Evolutionary conservation across 2,329 filamentous ascomycete species (phyloP).

Genomic region (Arthrobotrys entomopaga): DNA sequence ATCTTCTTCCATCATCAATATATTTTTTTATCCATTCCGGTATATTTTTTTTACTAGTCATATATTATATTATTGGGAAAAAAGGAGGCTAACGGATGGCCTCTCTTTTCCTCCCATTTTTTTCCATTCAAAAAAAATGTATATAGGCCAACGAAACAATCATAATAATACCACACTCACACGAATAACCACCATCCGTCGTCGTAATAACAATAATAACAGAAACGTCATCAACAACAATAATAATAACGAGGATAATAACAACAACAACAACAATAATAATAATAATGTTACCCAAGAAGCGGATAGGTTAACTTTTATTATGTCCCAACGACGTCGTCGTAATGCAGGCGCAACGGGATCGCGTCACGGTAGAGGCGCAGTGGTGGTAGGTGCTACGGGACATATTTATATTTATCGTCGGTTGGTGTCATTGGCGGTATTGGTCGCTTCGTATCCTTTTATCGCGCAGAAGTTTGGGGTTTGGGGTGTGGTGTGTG

Average conservation of each 20-base stretch:
- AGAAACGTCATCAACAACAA: too few species aligned
- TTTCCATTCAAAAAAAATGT: constrained; percentile 8
- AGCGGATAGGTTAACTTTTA: neutral
- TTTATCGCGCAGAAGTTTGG: constrained; percentile 26
- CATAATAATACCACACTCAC: constrained; percentile 12
- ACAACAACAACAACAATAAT: neutral
- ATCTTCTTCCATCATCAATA: neutral
- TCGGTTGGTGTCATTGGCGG: neutral
- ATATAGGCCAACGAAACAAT: constrained; percentile 33
- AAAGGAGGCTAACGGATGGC: constrained; percentile 30
- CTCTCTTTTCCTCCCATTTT: constrained; percentile 13
- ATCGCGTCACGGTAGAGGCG: neutral
- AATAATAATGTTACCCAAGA: neutral
- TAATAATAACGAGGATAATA: constrained; percentile 9
- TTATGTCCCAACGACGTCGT: neutral
- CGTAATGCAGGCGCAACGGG: neutral
- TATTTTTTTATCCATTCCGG: constrained; percentile 24
- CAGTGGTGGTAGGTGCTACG: too few species aligned
- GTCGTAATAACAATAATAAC: neutral
- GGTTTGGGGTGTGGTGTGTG: constrained; percentile 13
- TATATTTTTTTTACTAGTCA: constrained; percentile 21
- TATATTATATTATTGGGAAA: constrained; percentile 6
- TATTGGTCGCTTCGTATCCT: constrained; percentile 24
- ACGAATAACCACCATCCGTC: neutral
- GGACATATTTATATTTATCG: too few species aligned